Base-by-base conservation (phyloP, 345 rosid species). In the Cochlearia excelsa region DNA sequence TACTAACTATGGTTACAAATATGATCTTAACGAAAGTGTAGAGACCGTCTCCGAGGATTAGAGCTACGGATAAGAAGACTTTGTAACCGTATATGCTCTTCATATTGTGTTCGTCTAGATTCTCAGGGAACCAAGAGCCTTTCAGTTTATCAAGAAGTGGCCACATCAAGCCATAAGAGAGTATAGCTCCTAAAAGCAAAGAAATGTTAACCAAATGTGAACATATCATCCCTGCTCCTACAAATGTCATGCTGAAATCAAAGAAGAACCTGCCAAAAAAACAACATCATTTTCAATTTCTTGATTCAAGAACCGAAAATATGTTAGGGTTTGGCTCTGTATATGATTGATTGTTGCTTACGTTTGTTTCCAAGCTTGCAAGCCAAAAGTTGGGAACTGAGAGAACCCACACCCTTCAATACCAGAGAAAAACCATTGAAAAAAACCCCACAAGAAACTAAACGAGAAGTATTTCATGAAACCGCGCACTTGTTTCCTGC, bases 211-310 rank as follows among this genome's bases (percentile, higher is more conserved):
- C 98, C n/a, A 78, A 69, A 71, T 92, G 97, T 37, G 96, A 72
- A 66, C 95, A 90, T 5, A 92, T 84, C 97, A 92, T 88, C 57
- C 98, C 97, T 29, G 98, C 86, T 63, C 98, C 98, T 4, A 86
- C 84, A 38, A 40, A 92, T 3, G 98, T 86, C 82, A 86, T 59
- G 72, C 82, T 83, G 65, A 88, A 92, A 67, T 92, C 97, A 45
- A 86, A 92, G 81, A 51, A 92, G 74, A 92, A 88, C 59, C 98
- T 92, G 66, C 65, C 57, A 51, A 49, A 33, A 5, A 26, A 61
- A 28, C 7, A 33, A 5, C 11, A 61, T 28, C 1, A 2, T 9
- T 56, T 30, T 45, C 2, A 16, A 3, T 44, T 26, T 49, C 30
- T 7, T 26, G 63, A 47, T 50, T 63, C n/a, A 50, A 44, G 11